Base-by-base conservation (phyloP, 495 filamentous ascomycete species). In the Aspergillus egyptiacus region DNA sequence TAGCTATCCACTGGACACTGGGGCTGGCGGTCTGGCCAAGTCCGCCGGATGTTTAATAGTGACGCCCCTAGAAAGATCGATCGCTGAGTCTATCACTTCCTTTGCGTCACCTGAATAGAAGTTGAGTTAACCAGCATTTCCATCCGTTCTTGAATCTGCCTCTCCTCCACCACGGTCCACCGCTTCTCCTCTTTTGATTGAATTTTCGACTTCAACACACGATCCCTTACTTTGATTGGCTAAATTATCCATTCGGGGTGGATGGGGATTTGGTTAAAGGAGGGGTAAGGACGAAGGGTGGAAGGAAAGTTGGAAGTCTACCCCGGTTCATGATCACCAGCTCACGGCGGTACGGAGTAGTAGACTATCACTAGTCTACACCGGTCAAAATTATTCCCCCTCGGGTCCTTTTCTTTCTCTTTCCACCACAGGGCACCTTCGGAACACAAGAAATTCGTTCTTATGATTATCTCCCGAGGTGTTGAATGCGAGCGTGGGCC, bases 21-120 rank as follows among this genome's bases (percentile, higher is more conserved):
- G 37, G 48, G 45, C 55, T 33, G 40, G 50, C 36, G 55, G 55
- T 58, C 55, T 58, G 32, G 55, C 55, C 55, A 54, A 58, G 55
- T 54, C 51, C 46, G 32, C 50, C 33, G 51, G 55, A 35, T 51
- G 47, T 40, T 46, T 40, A 47, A 41, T 47, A 48, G 33, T 38
- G 31, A 20, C 24, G 25, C 49, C 46, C 33, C 39, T 41, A 40
- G 45, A 33, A 32, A 35, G 46, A 51, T 54, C 51, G 48, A 51
- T 51, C 53, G 36, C 48, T 54, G 32, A 37, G 25, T 36, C 35
- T 34, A 34, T 51, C 48, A 47, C 8, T 36, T 47, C 2, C 28
- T 22, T 14, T 47, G 44, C 14, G 33, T 44, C 41, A 44, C 17
- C 25, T 25, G 36, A 3, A 39, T 17, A 37, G 4, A n/a, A n/a